These are phyloP conservation scores for Antitrichia curtipendula DNA, from an alignment of 225 moss, liverwort and hornwort species.

Conservation along the genomic window DNA sequence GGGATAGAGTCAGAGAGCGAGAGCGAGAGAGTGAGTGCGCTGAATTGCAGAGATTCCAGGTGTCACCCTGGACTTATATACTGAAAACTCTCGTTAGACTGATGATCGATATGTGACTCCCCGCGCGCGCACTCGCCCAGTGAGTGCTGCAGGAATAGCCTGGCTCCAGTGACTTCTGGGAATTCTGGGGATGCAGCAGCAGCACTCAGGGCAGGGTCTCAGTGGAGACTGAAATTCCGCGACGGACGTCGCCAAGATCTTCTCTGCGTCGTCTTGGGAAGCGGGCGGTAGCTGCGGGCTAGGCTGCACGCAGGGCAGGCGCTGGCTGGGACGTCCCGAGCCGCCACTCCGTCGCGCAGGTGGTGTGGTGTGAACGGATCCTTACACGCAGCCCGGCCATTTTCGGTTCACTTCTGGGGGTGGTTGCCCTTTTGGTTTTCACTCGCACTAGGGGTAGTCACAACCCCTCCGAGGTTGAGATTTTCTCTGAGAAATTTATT, in stretches of 20 bases:
- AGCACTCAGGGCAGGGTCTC: not conserved
- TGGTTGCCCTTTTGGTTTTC: not conserved
- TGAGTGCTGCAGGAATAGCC: not conserved
- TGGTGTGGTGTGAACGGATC: not conserved
- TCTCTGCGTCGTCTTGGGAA: not conserved
- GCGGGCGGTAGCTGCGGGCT: not conserved
- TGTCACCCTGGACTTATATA: not conserved
- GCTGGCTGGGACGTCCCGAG: not conserved
- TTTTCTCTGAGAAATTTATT: no score
- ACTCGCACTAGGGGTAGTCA: no score
- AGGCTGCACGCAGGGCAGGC: not conserved
- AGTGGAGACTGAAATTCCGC: not conserved
- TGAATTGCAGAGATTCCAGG: not conserved
- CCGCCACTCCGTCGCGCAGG: not conserved
- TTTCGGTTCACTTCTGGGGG: not conserved
- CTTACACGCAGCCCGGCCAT: not conserved
- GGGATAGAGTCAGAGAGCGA: not conserved
- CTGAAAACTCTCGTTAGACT: not conserved
- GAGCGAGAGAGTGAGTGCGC: not conserved
- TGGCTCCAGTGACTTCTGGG: not conserved
- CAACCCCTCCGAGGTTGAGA: no score
- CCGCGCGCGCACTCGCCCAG: not conserved
- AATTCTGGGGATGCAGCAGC: not conserved
- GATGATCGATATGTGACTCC: not conserved
- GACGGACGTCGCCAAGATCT: not conserved